Evolutionary conservation across 2,329 filamentous ascomycete species (phyloP).

Genomic region (Talaromyces pinophilus): DNA sequence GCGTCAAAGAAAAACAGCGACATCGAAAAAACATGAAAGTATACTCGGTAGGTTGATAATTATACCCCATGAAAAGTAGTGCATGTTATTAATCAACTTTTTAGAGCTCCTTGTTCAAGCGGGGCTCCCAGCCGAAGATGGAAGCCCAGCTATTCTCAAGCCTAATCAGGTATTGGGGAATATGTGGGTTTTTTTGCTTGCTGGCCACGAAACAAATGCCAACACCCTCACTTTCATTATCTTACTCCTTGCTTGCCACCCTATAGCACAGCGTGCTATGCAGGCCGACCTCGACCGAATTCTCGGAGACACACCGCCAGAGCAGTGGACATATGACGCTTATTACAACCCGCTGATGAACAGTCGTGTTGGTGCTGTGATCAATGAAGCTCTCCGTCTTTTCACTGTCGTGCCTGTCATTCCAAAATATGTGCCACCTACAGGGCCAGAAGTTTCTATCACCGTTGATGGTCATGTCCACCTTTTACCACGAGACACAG

Average conservation of each 20-base stretch:
- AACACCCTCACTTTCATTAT: conserved; percentile 10
- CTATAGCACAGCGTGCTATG: not conserved
- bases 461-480: not conserved
- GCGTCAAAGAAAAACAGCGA: not conserved
- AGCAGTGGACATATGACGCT: not conserved
- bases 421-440: not conserved
- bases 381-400: not conserved
- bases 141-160: not conserved
- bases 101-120: not conserved
- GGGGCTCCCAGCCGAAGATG: not conserved
- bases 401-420: not conserved
- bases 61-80: not conserved
- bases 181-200: not conserved
- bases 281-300: not conserved
- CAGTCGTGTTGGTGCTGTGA: not conserved
- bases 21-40: not conserved
- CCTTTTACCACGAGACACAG: not conserved
- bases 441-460: not conserved
- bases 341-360: not conserved
- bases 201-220: conserved; percentile 12
- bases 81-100: not conserved
- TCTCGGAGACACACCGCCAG: not conserved
- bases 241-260: conserved; percentile 6
- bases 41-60: not conserved
- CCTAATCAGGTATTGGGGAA: not conserved